Evolutionary conservation across 139 green algal genomes (phyloP), one percentile per base, ranked within the genome.

Genomic region (Chlamydomonas incerta): DNA sequence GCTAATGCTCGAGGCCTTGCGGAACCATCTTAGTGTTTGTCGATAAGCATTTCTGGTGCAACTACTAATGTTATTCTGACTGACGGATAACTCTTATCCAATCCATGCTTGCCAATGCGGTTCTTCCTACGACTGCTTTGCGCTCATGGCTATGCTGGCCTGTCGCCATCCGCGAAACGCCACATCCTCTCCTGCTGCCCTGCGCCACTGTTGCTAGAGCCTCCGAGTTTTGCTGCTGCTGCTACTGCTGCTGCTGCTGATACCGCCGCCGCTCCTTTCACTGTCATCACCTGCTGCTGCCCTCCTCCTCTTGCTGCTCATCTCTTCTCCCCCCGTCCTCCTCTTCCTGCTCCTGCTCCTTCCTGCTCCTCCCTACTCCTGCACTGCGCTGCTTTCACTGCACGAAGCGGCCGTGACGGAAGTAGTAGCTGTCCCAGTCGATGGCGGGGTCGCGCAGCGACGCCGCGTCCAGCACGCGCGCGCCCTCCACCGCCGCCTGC

Each of bases 371-470:
- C n/a, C 4, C 62, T 68, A 2, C 28, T 31, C 4, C 62, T 31
- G 62, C 62, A 34, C 41, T 8, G 5, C 6, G 6, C 41, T 50
- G 41, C 41, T 50, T 14, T 31, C 33, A 65, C 76, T 47, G 18
- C 76, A 85, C 35, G 58, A 82, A 81, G 47, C 71, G 58, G 1
- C 58, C 71, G 11, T 17, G 41, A 0, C 82, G 57, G 37, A 87
- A 74, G 31, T 72, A 80, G 41, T 60, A 87, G 8, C 34, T 23
- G 14, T 87, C 81, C 33, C 29, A 73, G 34, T 80, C 69, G 4
- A 63, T 10, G 18, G 33, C 23, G 8, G 28, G 17, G 6, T 47
- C 35, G 2, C 6, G 34, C 68, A 72, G 52, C 67, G 4, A 13
- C 20, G 26, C 20, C 70, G 24, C 46, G 35, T 34, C 26, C 34